Evolutionary conservation across 495 filamentous ascomycete genomes (phyloP).

Genomic region (Viridothelium virens): DNA sequence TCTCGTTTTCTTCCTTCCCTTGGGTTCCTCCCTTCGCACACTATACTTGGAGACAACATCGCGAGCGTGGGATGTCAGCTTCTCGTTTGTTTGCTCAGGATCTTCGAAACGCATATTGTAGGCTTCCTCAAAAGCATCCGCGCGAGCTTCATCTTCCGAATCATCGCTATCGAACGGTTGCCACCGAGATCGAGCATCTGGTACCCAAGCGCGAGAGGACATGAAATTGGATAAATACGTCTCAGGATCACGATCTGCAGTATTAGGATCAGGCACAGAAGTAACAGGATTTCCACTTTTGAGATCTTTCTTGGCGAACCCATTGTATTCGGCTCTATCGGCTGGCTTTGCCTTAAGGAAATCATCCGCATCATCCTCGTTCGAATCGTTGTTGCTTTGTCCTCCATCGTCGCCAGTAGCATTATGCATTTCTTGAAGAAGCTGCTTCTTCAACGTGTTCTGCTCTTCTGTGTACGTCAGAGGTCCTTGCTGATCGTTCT

Average conservation of each 20-base stretch:
- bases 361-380: conserved; percentile 55
- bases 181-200: conserved; percentile 49
- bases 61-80: conserved; percentile 76
- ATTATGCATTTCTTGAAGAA: conserved; percentile 73
- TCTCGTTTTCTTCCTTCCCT: conserved; percentile 62
- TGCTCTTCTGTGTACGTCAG: conserved; percentile 81
- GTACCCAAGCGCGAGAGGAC: conserved; percentile 79
- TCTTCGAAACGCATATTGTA: conserved; percentile 97
- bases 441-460: conserved; percentile 62
- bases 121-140: conserved; percentile 83
- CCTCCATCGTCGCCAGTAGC: conserved; percentile 41
- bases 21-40: conserved; percentile 74
- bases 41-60: conserved; percentile 70
- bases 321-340: conserved; percentile 36
- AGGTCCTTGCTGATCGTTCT: conserved; percentile 41
- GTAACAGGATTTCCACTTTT: background rate
- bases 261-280: background rate
- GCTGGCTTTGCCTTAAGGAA: conserved; percentile 48
- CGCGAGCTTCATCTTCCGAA: conserved; percentile 69
- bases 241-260: conserved; percentile 85
- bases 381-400: conserved; percentile 31
- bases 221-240: conserved; percentile 84
- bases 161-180: conserved; percentile 88
- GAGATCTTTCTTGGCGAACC: conserved; percentile 32
- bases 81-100: conserved; percentile 72